A percentile compares a stretch with the other conserved stretches of the same genome.
Evolutionary conservation across 169 alveolate genomes (phyloP).

Genomic region (Plasmodium cynomolgi): DNA sequence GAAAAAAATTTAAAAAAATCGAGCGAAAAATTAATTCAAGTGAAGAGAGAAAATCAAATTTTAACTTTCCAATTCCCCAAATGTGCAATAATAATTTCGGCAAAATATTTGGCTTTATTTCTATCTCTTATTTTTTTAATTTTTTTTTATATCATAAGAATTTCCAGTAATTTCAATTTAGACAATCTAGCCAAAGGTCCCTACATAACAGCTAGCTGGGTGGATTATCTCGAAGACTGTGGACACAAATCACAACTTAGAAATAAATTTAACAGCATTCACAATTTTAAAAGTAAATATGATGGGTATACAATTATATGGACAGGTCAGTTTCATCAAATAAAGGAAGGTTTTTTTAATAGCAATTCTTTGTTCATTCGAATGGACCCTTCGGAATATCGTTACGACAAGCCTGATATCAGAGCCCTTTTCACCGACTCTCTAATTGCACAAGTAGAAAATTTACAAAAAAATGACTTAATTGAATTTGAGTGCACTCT

Average conservation of each 20-base stretch:
- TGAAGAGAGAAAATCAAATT: slow-evolving; percentile 49
- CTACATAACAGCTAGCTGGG: slow-evolving; percentile 23
- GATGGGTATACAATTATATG: slow-evolving; percentile 46
- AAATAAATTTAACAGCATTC: slow-evolving; percentile 41
- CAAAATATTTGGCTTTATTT: slow-evolving; percentile 53
- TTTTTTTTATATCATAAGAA: slow-evolving; percentile 57
- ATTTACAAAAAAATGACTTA: slow-evolving; percentile 55
- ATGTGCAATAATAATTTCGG: slow-evolving; percentile 60
- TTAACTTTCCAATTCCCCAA: slow-evolving; percentile 54
- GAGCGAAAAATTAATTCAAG: slow-evolving; percentile 29
- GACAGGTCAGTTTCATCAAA: slow-evolving; percentile 27
- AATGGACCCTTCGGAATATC: slow-evolving; percentile 68
- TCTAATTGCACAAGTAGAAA: slow-evolving; percentile 22
- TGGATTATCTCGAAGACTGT: slow-evolving; percentile 58
- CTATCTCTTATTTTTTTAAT: slow-evolving; percentile 38
- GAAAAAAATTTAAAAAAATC: slow-evolving; percentile 10
- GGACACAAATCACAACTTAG: slow-evolving; percentile 55
- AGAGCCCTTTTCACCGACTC: slow-evolving; percentile 35
- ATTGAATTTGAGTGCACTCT: slow-evolving; percentile 51
- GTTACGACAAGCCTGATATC: slow-evolving; percentile 29
- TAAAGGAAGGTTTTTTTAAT: slow-evolving; percentile 48
- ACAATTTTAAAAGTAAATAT: slow-evolving; percentile 40
- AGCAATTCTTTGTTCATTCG: slow-evolving; percentile 36
- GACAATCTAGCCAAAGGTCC: slow-evolving; percentile 60
- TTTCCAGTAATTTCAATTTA: slow-evolving; percentile 23